Conservation (phyloP, 305 asterid genomes). For the Fraxinus greggii region DNA sequence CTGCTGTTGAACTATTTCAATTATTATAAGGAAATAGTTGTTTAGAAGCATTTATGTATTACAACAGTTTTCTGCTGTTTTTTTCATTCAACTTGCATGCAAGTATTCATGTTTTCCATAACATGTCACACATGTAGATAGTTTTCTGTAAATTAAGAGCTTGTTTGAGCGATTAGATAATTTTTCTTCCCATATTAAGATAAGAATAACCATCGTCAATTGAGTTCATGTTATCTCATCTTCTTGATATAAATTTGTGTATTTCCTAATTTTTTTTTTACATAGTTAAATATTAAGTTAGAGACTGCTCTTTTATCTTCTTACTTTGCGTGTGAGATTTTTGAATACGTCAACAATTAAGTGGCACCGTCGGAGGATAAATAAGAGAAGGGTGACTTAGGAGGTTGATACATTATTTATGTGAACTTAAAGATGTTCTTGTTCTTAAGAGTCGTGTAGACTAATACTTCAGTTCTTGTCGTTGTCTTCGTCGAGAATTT, state of each 20-base stretch:
- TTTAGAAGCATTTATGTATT: not conserved
- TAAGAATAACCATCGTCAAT: not conserved
- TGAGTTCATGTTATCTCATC: not conserved
- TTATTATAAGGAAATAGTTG: not conserved
- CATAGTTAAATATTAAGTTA: not conserved
- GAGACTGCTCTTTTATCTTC: not conserved
- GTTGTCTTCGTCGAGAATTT: not conserved
- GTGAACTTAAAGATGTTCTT: not conserved
- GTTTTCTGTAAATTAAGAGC: too few species aligned
- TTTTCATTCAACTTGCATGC: not conserved
- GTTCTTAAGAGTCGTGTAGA: not conserved
- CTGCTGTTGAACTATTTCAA: conserved; percentile 70
- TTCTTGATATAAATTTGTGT: not conserved
- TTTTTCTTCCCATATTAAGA: not conserved
- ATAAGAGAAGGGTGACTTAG: not conserved
- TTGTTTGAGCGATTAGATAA: not conserved
- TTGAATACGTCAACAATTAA: not conserved
- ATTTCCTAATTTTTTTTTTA: not conserved
- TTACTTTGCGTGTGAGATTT: not conserved
- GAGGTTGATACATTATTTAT: not conserved
- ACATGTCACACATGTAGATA: not conserved
- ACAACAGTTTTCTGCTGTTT: too few species aligned
- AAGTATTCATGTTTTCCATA: not conserved
- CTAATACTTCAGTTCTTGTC: not conserved
- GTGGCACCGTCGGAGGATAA: not conserved